These are phyloP conservation scores for Termitomyces sp. DNA, from an alignment of 768 basidiomycete genomes.

Conservation along the genomic window DNA sequence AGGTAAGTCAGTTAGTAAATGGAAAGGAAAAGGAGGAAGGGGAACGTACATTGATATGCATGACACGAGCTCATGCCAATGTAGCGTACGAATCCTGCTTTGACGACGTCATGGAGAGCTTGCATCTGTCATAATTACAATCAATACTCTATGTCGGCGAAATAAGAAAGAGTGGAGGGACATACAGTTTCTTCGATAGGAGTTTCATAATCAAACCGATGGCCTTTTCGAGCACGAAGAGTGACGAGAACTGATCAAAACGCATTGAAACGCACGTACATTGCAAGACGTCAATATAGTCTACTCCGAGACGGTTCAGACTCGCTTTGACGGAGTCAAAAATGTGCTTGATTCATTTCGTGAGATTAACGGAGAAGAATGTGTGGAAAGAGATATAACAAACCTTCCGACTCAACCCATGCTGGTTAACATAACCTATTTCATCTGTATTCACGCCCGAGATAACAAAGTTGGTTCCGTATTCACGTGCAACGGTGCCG, in stretches of 20 bases:
- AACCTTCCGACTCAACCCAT: constrained; percentile 37
- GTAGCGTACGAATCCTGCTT: too few relatives aligned
- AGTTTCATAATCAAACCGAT: constrained; percentile 17
- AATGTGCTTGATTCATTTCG: constrained; percentile 48
- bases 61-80: too few relatives aligned
- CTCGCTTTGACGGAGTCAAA: constrained; percentile 66
- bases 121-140: constrained; percentile 41
- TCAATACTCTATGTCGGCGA: too few relatives aligned
- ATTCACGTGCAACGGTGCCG: constrained; percentile 27
- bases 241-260: too few relatives aligned
- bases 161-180: not conserved
- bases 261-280: constrained; percentile 30
- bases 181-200: constrained; percentile 20
- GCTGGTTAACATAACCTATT: constrained; percentile 53
- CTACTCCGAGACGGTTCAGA: constrained; percentile 30
- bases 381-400: not conserved
- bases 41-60: constrained; percentile 44
- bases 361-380: not conserved
- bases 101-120: too few relatives aligned
- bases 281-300: constrained; percentile 76
- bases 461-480: constrained; percentile 12
- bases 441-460: constrained; percentile 29
- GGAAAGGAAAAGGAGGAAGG: not conserved
- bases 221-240: constrained; percentile 26
- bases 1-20: not conserved